Conservation (phyloP, 2,329 filamentous ascomycete genomes). For the Colletotrichum cordylinicola region DNA sequence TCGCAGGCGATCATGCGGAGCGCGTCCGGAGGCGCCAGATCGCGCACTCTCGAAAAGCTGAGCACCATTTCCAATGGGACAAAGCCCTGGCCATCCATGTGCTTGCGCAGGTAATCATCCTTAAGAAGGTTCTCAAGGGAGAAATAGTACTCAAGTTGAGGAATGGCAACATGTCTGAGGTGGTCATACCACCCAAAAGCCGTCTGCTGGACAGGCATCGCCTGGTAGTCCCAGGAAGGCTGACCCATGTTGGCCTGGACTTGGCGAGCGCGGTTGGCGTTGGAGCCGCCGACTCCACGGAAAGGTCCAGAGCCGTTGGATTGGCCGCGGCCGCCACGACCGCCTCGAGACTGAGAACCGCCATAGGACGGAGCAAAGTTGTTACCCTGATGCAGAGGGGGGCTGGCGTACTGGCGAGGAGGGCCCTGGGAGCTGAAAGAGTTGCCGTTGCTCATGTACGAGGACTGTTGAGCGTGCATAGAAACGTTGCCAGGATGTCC, state of each 20-base stretch:
- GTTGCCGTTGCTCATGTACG: conserved; percentile 36
- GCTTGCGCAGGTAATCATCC: conserved; percentile 83
- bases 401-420: conserved; percentile 45
- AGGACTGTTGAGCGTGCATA: conserved; percentile 42
- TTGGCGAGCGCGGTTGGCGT: conserved; percentile 37
- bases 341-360: conserved; percentile 12
- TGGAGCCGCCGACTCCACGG: conserved; percentile 10
- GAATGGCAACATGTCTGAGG: conserved; percentile 37
- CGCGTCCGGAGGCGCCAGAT: conserved; percentile 54
- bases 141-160: conserved; percentile 89
- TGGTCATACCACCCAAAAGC: conserved; percentile 11
- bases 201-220: conserved; percentile 29
- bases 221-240: conserved; percentile 41
- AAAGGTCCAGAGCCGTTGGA: conserved; percentile 9
- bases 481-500: conserved; percentile 38
- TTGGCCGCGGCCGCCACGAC: conserved; percentile 18
- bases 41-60: conserved; percentile 84
- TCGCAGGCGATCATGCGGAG: conserved; percentile 62
- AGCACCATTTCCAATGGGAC: conserved; percentile 81
- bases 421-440: conserved; percentile 31
- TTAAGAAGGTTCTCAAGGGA: conserved; percentile 95
- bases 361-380: conserved; percentile 15
- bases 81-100: conserved; percentile 96
- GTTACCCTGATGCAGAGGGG: conserved; percentile 44
- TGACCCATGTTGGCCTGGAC: conserved; percentile 38